Evolutionary conservation across 441 rosid species (phyloP).

Genomic region (Kokia cookei): DNA sequence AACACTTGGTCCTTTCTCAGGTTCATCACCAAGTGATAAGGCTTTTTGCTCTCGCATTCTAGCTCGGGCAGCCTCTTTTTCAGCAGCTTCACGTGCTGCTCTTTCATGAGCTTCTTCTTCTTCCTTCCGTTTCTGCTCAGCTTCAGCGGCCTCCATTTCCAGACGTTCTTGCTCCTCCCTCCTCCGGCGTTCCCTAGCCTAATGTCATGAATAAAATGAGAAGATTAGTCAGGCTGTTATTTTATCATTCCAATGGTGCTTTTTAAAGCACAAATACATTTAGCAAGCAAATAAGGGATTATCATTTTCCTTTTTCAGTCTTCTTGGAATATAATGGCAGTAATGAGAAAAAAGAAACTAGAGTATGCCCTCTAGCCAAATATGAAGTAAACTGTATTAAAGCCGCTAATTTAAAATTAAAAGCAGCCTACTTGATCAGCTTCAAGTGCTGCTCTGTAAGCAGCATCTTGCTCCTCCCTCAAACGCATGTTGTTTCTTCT

Average conservation of each 20-base stretch:
- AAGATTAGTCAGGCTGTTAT: background rate
- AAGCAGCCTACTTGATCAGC: constrained; percentile 74
- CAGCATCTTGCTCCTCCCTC: constrained; percentile 98
- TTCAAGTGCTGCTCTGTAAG: constrained; percentile 91
- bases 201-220: background rate
- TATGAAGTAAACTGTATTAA: background rate
- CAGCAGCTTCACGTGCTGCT: constrained; percentile 79
- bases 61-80: constrained; percentile 70
- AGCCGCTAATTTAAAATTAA: background rate
- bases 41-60: constrained; percentile 83
- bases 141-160: constrained; percentile 91
- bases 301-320: background rate
- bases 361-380: background rate
- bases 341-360: background rate
- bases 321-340: background rate
- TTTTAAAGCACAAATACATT: background rate
- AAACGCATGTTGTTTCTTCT: constrained; percentile 69
- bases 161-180: constrained; percentile 77
- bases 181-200: constrained; percentile 91
- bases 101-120: constrained; percentile 85
- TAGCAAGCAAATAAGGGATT: background rate
- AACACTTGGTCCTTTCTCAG: constrained; percentile 81
- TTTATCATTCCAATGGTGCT: background rate
- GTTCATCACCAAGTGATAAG: constrained; percentile 71
- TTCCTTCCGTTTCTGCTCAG: constrained; percentile 73